These are phyloP conservation scores for Grigorovia humatica DNA, from an alignment of 805 yeast species.

Conservation along the genomic window DNA sequence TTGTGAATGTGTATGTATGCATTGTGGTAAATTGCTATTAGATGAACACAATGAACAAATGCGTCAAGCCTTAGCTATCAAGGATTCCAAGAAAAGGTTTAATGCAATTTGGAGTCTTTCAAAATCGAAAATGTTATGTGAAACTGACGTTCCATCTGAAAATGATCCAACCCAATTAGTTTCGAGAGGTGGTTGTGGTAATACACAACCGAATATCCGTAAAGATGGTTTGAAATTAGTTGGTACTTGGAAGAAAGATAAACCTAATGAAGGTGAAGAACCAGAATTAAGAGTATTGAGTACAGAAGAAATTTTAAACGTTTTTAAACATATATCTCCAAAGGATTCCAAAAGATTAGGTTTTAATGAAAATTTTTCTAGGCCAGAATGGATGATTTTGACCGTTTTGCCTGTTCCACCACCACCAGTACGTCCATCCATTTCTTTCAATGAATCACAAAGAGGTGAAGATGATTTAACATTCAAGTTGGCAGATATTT, in stretches of 20 bases:
- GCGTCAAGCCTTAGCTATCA: conserved; percentile 79
- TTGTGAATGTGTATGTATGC: conserved; percentile 82
- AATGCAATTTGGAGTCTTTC: conserved; percentile 94
- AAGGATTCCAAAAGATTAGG: conserved; percentile 89
- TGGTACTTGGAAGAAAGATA: conserved; percentile 97
- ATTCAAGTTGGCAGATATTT: conserved; percentile 90
- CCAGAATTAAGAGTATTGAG: conserved; percentile 93
- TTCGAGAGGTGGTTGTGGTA: conserved; percentile 97
- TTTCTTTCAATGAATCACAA: conserved; percentile 75
- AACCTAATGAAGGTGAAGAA: conserved; percentile 55
- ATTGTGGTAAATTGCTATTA: conserved; percentile 66
- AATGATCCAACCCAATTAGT: conserved; percentile 43
- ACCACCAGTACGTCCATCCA: conserved; percentile 96
- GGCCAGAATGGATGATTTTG: conserved; percentile 97
- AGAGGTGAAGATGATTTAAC: conserved; percentile 97
- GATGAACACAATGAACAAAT: conserved; percentile 67
- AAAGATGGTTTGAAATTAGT: conserved; percentile 90
- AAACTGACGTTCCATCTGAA: conserved; percentile 65
- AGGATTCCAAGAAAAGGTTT: conserved; percentile 92
- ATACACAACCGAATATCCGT: conserved; percentile 89
- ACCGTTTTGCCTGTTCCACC: conserved; percentile 98
- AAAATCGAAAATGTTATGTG: conserved; percentile 90
- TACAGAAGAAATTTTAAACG: conserved; percentile 76
- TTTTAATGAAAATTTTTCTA: conserved; percentile 77
- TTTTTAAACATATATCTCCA: conserved; percentile 78